phyloP scores from a whole-genome alignment of 495 filamentous ascomycete genomes.

The Aspergillus mulundensis region DNA sequence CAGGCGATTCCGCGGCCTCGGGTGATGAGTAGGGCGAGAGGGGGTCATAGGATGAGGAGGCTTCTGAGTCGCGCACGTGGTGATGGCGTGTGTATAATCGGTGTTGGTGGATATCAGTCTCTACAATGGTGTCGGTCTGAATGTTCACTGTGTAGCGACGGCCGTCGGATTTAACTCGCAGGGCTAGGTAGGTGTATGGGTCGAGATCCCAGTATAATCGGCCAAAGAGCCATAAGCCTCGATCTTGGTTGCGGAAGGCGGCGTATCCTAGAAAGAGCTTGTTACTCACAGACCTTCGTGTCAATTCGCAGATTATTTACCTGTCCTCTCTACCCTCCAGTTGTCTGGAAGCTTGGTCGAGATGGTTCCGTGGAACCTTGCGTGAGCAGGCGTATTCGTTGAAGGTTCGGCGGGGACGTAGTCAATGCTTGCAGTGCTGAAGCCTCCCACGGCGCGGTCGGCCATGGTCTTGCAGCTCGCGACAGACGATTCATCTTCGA shows the following conservation, averaged over 20 bases:
- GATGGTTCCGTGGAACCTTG: conserved; percentile 81
- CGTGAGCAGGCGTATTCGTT: conserved; percentile 50
- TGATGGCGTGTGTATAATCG: conserved; percentile 72
- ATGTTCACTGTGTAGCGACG: conserved; percentile 91
- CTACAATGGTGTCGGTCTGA: conserved; percentile 87
- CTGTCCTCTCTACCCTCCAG: conserved; percentile 56
- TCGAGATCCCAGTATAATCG: conserved; percentile 82
- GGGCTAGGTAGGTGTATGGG: conserved; percentile 77
- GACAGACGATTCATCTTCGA: conserved; percentile 60
- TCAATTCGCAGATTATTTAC: conserved; percentile 26
- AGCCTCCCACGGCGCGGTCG: conserved; percentile 82
- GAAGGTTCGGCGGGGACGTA: conserved; percentile 51
- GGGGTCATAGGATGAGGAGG: conserved; percentile 12
- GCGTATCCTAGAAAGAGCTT: conserved; percentile 66
- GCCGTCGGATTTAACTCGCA: conserved; percentile 90
- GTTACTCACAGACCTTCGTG: not conserved
- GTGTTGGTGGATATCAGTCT: conserved; percentile 94
- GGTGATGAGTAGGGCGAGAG: conserved; percentile 16
- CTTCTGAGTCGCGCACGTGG: conserved; percentile 20
- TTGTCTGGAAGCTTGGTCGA: conserved; percentile 69
- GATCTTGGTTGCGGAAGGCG: conserved; percentile 70
- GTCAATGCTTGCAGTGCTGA: conserved; percentile 68
- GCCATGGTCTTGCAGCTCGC: conserved; percentile 75
- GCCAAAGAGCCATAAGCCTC: conserved; percentile 67
- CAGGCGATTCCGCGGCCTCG: conserved; percentile 21